These are phyloP conservation scores for Mycothermus thermophilus DNA, from an alignment of 495 filamentous ascomycete species.

Conservation along the genomic window DNA sequence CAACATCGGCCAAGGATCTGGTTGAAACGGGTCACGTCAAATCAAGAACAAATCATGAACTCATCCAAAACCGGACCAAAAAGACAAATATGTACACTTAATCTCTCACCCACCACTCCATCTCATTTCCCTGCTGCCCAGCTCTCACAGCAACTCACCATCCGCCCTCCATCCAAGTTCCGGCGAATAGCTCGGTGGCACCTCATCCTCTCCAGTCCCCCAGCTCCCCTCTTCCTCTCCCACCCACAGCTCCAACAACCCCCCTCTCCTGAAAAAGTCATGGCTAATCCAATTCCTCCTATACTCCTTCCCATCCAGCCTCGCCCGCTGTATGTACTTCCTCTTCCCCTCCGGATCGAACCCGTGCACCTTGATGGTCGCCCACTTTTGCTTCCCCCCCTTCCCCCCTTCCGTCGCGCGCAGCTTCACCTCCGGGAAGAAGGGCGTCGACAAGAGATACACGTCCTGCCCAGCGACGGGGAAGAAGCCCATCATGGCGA, in stretches of 20 bases:
- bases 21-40: no score
- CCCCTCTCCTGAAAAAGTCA: constrained; percentile 54
- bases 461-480: constrained; percentile 63
- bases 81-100: no score
- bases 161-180: constrained; percentile 1
- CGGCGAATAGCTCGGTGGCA: constrained; percentile 49
- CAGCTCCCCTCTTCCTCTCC: constrained; percentile 49
- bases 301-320: constrained; percentile 47
- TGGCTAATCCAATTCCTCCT: constrained; percentile 59
- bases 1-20: no score
- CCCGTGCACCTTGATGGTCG: constrained; percentile 41
- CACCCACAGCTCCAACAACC: constrained; percentile 48
- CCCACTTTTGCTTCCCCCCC: no score
- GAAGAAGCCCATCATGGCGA: constrained; percentile 60
- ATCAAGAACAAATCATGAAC: no score
- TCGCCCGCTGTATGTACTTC: constrained; percentile 51
- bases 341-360: constrained; percentile 46
- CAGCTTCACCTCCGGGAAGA: constrained; percentile 51
- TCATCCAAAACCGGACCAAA: no score
- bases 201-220: constrained; percentile 49
- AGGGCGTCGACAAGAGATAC: constrained; percentile 52
- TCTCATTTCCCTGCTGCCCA: not conserved
- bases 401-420: constrained; percentile 11
- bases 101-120: not conserved
- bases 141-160: not conserved